phyloP scores from a whole-genome alignment of 2,329 filamentous ascomycete genomes.

The Fusarium chaquense region DNA sequence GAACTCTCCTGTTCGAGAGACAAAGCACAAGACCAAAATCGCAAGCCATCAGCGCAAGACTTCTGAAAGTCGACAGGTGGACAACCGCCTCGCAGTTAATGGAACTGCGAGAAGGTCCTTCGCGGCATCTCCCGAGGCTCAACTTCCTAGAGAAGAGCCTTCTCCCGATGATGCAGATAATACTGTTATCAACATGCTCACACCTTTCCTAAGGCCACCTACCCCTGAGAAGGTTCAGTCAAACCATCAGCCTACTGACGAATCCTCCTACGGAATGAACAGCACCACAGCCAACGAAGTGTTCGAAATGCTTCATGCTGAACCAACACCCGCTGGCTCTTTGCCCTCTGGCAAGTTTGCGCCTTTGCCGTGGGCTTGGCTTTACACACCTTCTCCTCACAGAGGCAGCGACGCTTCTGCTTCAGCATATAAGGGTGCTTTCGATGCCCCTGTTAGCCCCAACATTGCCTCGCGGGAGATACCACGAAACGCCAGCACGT shows the following conservation, averaged over 20 bases:
- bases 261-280: constrained; percentile 68
- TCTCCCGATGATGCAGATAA: constrained; percentile 52
- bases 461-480: constrained; percentile 40
- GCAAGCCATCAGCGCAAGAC: constrained; percentile 22
- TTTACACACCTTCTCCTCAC: constrained; percentile 54
- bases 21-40: constrained; percentile 20
- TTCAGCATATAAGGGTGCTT: constrained; percentile 45
- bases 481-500: constrained; percentile 18
- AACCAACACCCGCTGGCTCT: constrained; percentile 49
- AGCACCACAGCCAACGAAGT: constrained; percentile 63
- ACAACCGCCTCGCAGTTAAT: constrained; percentile 10
- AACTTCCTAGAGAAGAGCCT: constrained; percentile 22
- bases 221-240: constrained; percentile 55
- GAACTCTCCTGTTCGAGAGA: constrained; percentile 23
- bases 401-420: constrained; percentile 36
- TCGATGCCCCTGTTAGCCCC: constrained; percentile 45
- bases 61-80: constrained; percentile 23
- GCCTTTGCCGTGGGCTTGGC: constrained; percentile 65
- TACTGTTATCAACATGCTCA: constrained; percentile 61
- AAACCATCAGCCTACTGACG: constrained; percentile 50
- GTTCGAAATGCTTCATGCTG: constrained; percentile 57
- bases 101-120: constrained; percentile 15
- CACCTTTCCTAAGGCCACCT: constrained; percentile 61
- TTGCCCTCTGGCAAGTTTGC: constrained; percentile 51
- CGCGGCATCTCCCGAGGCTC: constrained; percentile 15